Evolutionary conservation across 352 stramenopile species (phyloP).

Genomic region (Pythium utonaiense): DNA sequence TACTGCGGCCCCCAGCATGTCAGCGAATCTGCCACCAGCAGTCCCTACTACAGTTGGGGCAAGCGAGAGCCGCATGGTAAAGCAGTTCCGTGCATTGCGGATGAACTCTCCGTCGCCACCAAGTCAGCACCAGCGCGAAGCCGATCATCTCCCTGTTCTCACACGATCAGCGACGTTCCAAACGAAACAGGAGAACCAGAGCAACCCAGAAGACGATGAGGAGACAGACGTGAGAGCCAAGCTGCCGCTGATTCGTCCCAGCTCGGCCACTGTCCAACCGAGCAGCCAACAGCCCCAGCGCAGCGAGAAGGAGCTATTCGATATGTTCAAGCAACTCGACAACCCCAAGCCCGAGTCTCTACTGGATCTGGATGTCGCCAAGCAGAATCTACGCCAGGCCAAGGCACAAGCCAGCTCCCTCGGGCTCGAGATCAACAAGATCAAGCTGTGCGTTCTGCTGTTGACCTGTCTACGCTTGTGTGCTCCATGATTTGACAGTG

Average conservation of each 20-base stretch:
- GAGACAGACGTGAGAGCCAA: background rate
- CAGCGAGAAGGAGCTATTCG: constrained; percentile 56
- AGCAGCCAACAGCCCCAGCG: background rate
- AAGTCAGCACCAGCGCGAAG: constrained; percentile 6
- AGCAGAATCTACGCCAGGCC: constrained; percentile 49
- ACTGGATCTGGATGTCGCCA: constrained; percentile 54
- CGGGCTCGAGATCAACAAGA: constrained; percentile 48
- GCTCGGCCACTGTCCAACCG: background rate
- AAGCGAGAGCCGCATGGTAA: constrained; percentile 43
- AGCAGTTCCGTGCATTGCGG: constrained; percentile 45
- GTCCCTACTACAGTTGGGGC: background rate
- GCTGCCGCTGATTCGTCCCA: background rate
- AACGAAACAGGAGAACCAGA: background rate
- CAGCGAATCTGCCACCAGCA: background rate
- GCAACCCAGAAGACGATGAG: constrained; percentile 10
- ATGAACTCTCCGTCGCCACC: constrained; percentile 15
- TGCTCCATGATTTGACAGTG: background rate
- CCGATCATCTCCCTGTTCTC: constrained; percentile 1
- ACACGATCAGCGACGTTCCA: background rate
- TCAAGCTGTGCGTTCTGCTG: constrained; percentile 47
- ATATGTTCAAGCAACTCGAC: constrained; percentile 39
- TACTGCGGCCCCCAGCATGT: background rate
- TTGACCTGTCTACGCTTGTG: too few species aligned
- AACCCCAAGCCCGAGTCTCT: constrained; percentile 38
- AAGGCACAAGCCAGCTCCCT: constrained; percentile 31